Evolutionary conservation across 441 rosid genomes (phyloP), one percentile per base, ranked within the genome.

Genomic region (Mallotus japonicus): DNA sequence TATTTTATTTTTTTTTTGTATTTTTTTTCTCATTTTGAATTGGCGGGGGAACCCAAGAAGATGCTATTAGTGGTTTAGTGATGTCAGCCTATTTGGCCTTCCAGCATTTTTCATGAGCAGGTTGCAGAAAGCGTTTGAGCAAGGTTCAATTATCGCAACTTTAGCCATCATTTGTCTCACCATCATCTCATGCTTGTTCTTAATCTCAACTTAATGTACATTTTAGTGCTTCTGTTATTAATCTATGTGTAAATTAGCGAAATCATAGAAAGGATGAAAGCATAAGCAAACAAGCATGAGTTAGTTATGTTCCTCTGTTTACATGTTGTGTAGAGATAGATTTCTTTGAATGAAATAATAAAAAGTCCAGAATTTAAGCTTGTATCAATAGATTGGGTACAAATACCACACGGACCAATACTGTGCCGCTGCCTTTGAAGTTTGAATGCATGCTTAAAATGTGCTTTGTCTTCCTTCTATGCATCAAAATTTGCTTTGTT

Each of bases 81-180:
- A 83, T 91, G 49, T 84, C 90, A 20, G 88, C 77, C 54, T 92
- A 88, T 77, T 67, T 95, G 87, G 97, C 89, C 68, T 95, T 84
- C 87, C 96, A 89, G 89, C 99, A 95, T 80, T 89, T 95, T 84
- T 88, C 96, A 60, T 72, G 90, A 78, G 75, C 81, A 32, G 91
- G 94, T 82, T 92, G 83, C 83, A 71, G 74, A 86, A 66, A 67
- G 85, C 99, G 15, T 90, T 91, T 76, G 92, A 92, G 62, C 93
- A 87, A 85, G 89, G 82, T 78, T 88, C 98, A 77, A 28, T 92
- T 80, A 62, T 95, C 68, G 93, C 98, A 84, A 87, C 98, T 73
- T 14, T 88, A 66, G 91, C 91, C 80, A 76, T 89, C 72, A 69
- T 85, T 63, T 87, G 87, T 76, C 73, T 88, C 65, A 73, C 87